Conservation (phyloP, 805 yeast genomes). For the Deakozyma indianensis region DNA sequence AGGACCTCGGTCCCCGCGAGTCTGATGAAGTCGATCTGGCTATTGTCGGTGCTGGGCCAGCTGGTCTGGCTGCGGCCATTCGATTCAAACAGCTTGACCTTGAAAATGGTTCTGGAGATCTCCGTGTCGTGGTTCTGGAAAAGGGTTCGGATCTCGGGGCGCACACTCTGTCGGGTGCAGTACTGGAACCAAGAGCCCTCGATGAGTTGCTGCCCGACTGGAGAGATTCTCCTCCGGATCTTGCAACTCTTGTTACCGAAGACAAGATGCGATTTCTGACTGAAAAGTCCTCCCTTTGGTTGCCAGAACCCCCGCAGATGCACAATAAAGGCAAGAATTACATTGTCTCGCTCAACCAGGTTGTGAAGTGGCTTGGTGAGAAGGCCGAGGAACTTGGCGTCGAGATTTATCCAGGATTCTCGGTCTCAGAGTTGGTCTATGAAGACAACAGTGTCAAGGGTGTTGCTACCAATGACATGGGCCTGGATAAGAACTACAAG, state of each 20-base stretch:
- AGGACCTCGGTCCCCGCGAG: constrained; percentile 46
- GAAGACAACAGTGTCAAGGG: constrained; percentile 55
- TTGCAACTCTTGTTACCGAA: constrained; percentile 57
- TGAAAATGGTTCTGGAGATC: constrained; percentile 45
- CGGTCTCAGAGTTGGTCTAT: constrained; percentile 68
- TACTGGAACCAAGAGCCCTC: constrained; percentile 78
- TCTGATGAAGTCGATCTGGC: constrained; percentile 84
- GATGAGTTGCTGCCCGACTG: constrained; percentile 67
- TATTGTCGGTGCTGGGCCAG: constrained; percentile 96
- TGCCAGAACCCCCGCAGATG: constrained; percentile 94
- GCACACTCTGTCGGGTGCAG: constrained; percentile 89
- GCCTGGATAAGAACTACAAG: constrained; percentile 56
- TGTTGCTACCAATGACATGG: constrained; percentile 90
- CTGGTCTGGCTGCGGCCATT: constrained; percentile 92
- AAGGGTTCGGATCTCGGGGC: constrained; percentile 89
- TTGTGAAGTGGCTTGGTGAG: constrained; percentile 70
- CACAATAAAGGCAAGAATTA: constrained; percentile 66
- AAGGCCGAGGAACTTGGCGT: constrained; percentile 89
- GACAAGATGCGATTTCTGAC: constrained; percentile 65
- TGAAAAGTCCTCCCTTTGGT: constrained; percentile 42
- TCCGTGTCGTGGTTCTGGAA: constrained; percentile 80
- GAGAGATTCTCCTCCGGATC: constrained; percentile 31
- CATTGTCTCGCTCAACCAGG: constrained; percentile 70
- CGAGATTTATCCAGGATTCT: constrained; percentile 80
- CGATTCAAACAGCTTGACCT: constrained; percentile 71